Percentiles rank a stretch among this genome's conserved stretches.
Conservation (phyloP, 805 yeast genomes). For the Saccharomycopsis sp. region DNA sequence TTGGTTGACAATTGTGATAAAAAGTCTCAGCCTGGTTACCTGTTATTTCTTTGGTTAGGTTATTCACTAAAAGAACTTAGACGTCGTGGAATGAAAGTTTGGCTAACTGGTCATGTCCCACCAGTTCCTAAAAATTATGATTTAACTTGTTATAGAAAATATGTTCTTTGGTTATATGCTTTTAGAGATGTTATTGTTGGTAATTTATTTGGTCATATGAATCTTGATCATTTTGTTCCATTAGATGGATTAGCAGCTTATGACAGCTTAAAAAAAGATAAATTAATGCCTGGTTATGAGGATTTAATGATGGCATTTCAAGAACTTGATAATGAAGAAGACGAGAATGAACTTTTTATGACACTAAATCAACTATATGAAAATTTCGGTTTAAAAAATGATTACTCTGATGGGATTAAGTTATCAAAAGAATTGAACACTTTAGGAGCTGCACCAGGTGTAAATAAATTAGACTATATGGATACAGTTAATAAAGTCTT, state of each 20-base stretch:
- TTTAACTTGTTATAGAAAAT: slow-evolving; percentile 60
- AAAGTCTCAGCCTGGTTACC: slow-evolving; percentile 70
- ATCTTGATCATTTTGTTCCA: slow-evolving; percentile 76
- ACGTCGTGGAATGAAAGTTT: slow-evolving; percentile 65
- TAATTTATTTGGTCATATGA: slow-evolving; percentile 83
- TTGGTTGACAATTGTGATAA: slow-evolving; percentile 71
- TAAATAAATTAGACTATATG: slow-evolving; percentile 57
- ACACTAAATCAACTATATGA: too few species aligned
- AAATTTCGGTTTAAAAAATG: neutral
- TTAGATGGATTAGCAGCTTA: slow-evolving; percentile 63
- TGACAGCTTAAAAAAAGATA: slow-evolving; percentile 25
- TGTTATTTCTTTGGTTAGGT: slow-evolving; percentile 69
- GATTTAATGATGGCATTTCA: slow-evolving; percentile 22
- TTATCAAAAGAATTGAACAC: slow-evolving; percentile 29
- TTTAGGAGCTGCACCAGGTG: slow-evolving; percentile 53
- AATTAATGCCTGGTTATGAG: slow-evolving; percentile 21
- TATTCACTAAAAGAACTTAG: slow-evolving; percentile 63
- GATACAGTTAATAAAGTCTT: slow-evolving; percentile 40
- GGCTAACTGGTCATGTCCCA: slow-evolving; percentile 86
- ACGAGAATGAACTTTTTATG: slow-evolving; percentile 2
- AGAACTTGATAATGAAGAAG: slow-evolving; percentile 9
- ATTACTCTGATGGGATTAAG: slow-evolving; percentile 21
- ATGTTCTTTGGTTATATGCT: slow-evolving; percentile 73
- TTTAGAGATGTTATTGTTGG: slow-evolving; percentile 78
- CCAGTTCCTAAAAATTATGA: slow-evolving; percentile 75